Evolutionary conservation across 208 protist genomes (phyloP).

Genomic region (Leishmania tarentolae): DNA sequence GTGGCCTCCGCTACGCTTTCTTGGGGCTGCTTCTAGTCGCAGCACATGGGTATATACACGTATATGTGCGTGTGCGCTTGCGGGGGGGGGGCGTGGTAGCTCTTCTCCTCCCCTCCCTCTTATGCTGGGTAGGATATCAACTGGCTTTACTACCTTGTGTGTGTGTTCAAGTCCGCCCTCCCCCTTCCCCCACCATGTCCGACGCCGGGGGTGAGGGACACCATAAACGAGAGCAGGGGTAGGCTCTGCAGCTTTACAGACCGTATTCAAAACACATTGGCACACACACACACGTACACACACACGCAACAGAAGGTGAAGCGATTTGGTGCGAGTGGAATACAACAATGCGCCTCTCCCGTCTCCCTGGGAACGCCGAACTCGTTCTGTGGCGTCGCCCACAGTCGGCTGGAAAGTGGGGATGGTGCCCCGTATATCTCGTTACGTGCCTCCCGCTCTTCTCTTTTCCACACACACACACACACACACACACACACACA

Average conservation of each 20-base stretch:
- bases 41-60: background rate
- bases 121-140: background rate
- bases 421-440: background rate
- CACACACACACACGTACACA: too few relatives aligned
- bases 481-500: too few relatives aligned
- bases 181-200: background rate
- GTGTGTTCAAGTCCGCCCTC: background rate
- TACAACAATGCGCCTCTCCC: background rate
- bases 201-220: background rate
- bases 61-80: background rate
- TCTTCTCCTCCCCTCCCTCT: background rate
- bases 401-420: background rate
- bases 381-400: background rate
- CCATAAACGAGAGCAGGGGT: background rate
- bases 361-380: background rate
- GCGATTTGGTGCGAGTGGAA: background rate
- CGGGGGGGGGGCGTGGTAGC: background rate
- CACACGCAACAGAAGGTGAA: background rate
- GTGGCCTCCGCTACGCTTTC: background rate
- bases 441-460: background rate
- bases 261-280: background rate
- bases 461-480: background rate
- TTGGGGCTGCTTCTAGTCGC: background rate
- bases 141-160: background rate
- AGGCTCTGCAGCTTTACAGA: background rate